phyloP scores from a whole-genome alignment of 345 rosid species.

The Cochlearia excelsa region DNA sequence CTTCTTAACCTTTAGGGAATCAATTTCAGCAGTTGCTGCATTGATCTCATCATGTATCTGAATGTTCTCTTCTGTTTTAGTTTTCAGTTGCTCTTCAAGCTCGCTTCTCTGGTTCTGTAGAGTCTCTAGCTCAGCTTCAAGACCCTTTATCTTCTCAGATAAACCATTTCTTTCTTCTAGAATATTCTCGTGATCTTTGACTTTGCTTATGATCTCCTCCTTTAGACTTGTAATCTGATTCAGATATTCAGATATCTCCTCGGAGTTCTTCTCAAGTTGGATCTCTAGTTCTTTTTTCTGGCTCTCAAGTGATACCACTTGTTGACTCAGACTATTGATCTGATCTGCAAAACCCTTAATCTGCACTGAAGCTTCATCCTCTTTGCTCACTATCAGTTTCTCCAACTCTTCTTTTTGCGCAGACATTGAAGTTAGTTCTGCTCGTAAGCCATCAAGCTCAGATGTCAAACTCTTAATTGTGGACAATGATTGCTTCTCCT shows the following conservation, averaged over 20 bases:
- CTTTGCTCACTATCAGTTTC: conserved; percentile 45
- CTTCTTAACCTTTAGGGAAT: conserved; percentile 45
- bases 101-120: conserved; percentile 47
- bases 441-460: conserved; percentile 43
- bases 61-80: conserved; percentile 36
- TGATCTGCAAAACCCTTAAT: conserved; percentile 51
- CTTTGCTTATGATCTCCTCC: conserved; percentile 39
- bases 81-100: conserved; percentile 45
- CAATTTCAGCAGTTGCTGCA: conserved; percentile 49
- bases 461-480: conserved; percentile 52
- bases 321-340: conserved; percentile 45
- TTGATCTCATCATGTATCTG: conserved; percentile 38
- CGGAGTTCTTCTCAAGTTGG: conserved; percentile 52
- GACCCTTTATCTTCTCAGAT: conserved; percentile 39
- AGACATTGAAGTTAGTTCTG: conserved; percentile 41
- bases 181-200: conserved; percentile 39
- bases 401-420: conserved; percentile 61
- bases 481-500: conserved; percentile 49
- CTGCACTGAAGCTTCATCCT: conserved; percentile 52
- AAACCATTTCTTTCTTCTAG: conserved; percentile 49
- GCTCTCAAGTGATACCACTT: conserved; percentile 48
- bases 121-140: conserved; percentile 41
- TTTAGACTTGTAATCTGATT: conserved; percentile 44
- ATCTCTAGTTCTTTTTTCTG: conserved; percentile 54
- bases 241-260: conserved; percentile 49